Percentiles rank a stretch among this genome's conserved stretches.
These are phyloP conservation scores for Tuber magnatum DNA, from an alignment of 495 filamentous ascomycete species.

Conservation along the genomic window DNA sequence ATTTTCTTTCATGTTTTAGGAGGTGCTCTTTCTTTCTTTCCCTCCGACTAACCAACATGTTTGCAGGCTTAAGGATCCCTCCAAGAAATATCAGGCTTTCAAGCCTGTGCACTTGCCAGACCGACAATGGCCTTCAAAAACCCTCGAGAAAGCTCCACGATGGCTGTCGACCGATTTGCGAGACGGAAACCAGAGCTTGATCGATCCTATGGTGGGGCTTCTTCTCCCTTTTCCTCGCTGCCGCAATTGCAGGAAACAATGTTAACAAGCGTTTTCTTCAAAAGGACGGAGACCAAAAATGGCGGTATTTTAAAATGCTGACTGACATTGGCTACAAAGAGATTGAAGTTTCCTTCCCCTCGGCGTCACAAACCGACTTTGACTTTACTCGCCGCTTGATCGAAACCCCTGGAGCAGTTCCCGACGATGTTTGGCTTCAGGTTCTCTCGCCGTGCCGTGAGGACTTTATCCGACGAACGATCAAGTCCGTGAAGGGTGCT, in stretches of 20 bases:
- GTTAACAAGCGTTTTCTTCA: not conserved
- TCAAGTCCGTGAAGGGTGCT: constrained; percentile 78
- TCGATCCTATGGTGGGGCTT: constrained; percentile 72
- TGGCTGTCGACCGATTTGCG: constrained; percentile 81
- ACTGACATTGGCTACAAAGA: constrained; percentile 93
- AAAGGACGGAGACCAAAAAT: constrained; percentile 90
- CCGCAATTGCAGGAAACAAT: not conserved
- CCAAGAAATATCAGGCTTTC: constrained; percentile 77
- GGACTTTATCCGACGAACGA: constrained; percentile 84
- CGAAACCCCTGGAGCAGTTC: constrained; percentile 75
- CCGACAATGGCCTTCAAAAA: constrained; percentile 85
- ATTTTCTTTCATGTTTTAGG: not conserved
- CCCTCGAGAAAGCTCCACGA: constrained; percentile 67
- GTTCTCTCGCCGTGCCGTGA: constrained; percentile 89
- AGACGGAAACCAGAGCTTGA: constrained; percentile 83
- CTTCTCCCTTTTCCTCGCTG: constrained; percentile 1
- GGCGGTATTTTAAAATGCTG: constrained; percentile 89
- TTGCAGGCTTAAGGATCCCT: constrained; percentile 88
- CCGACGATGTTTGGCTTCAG: constrained; percentile 92
- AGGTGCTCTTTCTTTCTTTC: not conserved
- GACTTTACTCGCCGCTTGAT: constrained; percentile 87
- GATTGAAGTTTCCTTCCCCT: constrained; percentile 94
- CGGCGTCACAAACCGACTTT: constrained; percentile 87
- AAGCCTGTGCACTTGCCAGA: constrained; percentile 72
- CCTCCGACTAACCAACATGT: not conserved